Conservation (phyloP, 352 stramenopile genomes). For the Phytophthora litchii region DNA sequence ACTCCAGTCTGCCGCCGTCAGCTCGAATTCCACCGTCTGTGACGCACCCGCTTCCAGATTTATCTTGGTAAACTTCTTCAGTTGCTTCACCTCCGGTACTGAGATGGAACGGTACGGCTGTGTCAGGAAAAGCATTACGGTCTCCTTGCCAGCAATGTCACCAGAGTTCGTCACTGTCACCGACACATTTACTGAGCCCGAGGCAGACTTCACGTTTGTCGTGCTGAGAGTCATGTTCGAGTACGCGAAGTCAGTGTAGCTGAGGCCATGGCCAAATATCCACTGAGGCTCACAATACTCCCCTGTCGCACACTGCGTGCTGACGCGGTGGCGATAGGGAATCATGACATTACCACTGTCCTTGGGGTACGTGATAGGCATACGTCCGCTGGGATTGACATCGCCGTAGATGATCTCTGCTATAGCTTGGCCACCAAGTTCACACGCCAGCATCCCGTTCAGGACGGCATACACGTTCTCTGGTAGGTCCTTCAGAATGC, state of each 20-base stretch:
- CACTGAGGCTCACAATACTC: constrained; percentile 42
- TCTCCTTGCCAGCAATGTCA: constrained; percentile 7
- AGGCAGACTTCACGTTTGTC: constrained; percentile 10
- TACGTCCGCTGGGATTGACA: constrained; percentile 9
- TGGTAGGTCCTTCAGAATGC: constrained; percentile 56
- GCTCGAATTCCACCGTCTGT: constrained; percentile 2
- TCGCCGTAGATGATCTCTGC: constrained; percentile 17
- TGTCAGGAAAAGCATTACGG: constrained; percentile 13
- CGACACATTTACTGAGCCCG: constrained; percentile 16
- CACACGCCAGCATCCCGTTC: constrained; percentile 52
- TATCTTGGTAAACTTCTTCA: constrained; percentile 20
- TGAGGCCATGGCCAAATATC: constrained; percentile 58
- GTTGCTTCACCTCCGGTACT: constrained; percentile 18
- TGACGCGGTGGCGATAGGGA: constrained; percentile 14
- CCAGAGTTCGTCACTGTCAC: constrained; percentile 13
- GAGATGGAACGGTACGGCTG: constrained; percentile 20
- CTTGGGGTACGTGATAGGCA: constrained; percentile 16
- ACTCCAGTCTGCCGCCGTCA: constrained; percentile 2
- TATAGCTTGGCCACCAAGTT: constrained; percentile 38
- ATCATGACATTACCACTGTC: constrained; percentile 16
- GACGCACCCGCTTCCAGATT: constrained; percentile 12
- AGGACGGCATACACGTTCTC: constrained; percentile 67
- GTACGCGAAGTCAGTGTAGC: constrained; percentile 65
- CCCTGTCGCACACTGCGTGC: constrained; percentile 10
- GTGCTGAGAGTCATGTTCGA: constrained; percentile 37